Evolutionary conservation across 2,329 filamentous ascomycete species (phyloP), one percentile per base, ranked within the genome.

Genomic region (Cytospora mali): DNA sequence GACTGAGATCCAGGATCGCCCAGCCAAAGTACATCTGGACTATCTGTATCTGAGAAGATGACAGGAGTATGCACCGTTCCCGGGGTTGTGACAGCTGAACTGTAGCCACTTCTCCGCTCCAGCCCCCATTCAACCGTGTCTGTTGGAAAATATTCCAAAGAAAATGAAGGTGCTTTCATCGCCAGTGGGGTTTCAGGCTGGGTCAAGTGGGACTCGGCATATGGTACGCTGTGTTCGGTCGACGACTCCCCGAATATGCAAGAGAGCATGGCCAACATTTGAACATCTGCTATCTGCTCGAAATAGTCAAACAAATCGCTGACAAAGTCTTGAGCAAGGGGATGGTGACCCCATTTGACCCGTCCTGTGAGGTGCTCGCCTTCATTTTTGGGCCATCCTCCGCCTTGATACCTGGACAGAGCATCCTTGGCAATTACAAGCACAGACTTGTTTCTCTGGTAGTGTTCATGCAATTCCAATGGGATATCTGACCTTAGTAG

Each of bases 401-500:
- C 65, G 31, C 69, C 68, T 29, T 71, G 65, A 42, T 76, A 73
- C 9, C 81, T 76, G 2, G 83, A 76, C 9, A 87, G 77, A 29
- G 83, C 81, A 64, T 89, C 82, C 66, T 83, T 85, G 18, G 90
- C 90, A 66, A 93, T 85, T 7, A 93, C 83, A 29, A 92, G 76
- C 54, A 90, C 82, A 3, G 86, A 87, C 64, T 88, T 81, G 10
- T 81, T 79, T 48, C 80, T 78, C 65, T 82, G 78, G 31, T 80
- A 76, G 61, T 83, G 80, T 4, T 81, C 79, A 50, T 89, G 76
- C 28, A 91, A 77, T 68, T 89, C 83, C 4, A 94, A 78, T 1
- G 90, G 90, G 29, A 93, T 88, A 51, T 92, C 87, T 68, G 91
- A 90, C 67, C 88, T 87, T 52, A 98, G 78, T 6, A 98, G 80